Base-by-base conservation (phyloP, 2,329 filamentous ascomycete genomes). In the Calonectria fujianensis region DNA sequence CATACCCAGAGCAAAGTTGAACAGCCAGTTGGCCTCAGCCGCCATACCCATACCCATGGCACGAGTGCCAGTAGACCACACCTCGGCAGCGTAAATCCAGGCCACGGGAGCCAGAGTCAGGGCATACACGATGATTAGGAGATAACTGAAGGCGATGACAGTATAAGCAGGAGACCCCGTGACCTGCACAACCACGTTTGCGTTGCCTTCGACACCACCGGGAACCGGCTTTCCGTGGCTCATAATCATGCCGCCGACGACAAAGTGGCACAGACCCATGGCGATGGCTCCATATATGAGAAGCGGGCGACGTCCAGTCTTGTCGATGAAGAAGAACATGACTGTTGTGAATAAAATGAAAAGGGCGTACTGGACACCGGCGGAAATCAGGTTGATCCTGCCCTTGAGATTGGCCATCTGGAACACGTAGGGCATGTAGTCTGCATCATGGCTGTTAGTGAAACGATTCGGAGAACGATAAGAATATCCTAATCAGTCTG, bases 91-190 rank as follows among this genome's bases (percentile, higher is more conserved):
- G 74, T 88, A 87, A 1, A 86, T 86, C 86, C 86, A 88, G 2
- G 83, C 84, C 10, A 86, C 84, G 1, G 86, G 86, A 2, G 89
- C 90, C 13, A 91, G 48, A 2, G 74, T 75, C 20, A 74, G 61
- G 13, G 74, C 74, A 32, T 75, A 75, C 1, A 75, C 57, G 27
- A 74, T 74, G 8, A 75, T 89, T 66, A 92, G 89, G 51, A 90
- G 88, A 79, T 93, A 93, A 0, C 91, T 92, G 75, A 88, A 91
- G 3, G 91, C 91, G 75, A 93, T 80, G 16, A 95, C 89, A 14
- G 88, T 93, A 75, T 91, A 91, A 10, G 92, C 92, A 1, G 90
- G 87, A 1, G 88, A 81, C 4, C 54, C 54, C 24, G 31, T 37
- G 20, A 59, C 54, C 20, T 59, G 54, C 32, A 59, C 54, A 59